These are phyloP conservation scores for Irpex rosettiformis DNA, from an alignment of 1,284 basidiomycete species.

Conservation along the genomic window DNA sequence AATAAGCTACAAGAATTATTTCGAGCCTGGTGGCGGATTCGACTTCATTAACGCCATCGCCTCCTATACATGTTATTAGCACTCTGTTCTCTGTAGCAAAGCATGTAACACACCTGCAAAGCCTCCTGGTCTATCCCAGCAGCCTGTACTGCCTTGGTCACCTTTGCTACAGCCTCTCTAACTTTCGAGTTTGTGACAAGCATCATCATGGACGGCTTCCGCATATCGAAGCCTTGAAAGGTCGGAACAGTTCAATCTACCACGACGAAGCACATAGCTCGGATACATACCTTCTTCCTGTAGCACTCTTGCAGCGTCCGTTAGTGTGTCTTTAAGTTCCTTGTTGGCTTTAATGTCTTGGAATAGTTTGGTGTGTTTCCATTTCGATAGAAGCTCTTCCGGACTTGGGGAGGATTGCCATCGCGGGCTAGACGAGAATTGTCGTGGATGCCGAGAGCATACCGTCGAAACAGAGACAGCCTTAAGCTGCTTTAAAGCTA, in stretches of 20 bases:
- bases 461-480: conserved; percentile 8
- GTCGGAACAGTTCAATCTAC: conserved; percentile 30
- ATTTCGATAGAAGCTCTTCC: conserved; percentile 34
- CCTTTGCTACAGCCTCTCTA: conserved; percentile 38
- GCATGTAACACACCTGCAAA: conserved; percentile 14
- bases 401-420: conserved; percentile 26
- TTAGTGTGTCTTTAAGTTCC: conserved; percentile 44
- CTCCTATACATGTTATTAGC: neutral
- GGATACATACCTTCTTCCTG: conserved; percentile 46
- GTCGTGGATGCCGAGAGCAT: conserved; percentile 16
- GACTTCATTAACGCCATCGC: conserved; percentile 11
- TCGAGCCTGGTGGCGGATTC: neutral
- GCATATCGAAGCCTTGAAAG: conserved; percentile 41
- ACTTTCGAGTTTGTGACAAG: conserved; percentile 50
- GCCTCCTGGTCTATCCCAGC: conserved; percentile 45
- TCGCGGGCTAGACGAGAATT: conserved; percentile 34
- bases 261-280: neutral
- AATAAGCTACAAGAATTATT: neutral
- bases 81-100: conserved; percentile 24
- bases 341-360: conserved; percentile 47
- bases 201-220: conserved; percentile 43
- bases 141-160: conserved; percentile 48
- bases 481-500: conserved; percentile 9
- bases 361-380: conserved; percentile 43
- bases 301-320: conserved; percentile 42